These are phyloP conservation scores for Trichoderma aggressivum DNA, from an alignment of 2,329 filamentous ascomycete species.

Conservation along the genomic window DNA sequence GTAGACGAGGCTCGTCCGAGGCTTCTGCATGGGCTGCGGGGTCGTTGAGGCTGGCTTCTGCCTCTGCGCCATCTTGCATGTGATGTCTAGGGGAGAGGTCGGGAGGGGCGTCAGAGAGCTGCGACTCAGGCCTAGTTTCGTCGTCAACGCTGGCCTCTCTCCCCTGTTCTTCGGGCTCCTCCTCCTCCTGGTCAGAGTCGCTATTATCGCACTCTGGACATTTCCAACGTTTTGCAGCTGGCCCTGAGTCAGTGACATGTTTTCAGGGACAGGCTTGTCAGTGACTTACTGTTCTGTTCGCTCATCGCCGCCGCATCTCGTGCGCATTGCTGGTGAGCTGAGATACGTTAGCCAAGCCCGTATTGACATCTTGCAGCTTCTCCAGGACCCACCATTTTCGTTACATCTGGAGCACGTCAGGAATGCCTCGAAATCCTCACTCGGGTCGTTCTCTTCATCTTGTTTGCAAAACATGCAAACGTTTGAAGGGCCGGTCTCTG, in stretches of 20 bases:
- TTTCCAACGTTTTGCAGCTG: conserved; percentile 47
- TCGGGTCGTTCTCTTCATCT: conserved; percentile 78
- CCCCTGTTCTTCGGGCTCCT: conserved; percentile 27
- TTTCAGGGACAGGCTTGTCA: neutral
- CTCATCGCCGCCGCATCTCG: conserved; percentile 55
- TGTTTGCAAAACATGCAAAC: conserved; percentile 72
- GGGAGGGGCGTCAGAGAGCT: conserved; percentile 38
- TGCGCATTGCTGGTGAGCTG: conserved; percentile 90
- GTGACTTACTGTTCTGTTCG: conserved; percentile 31
- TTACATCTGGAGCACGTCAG: conserved; percentile 74
- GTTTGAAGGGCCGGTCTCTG: conserved; percentile 47
- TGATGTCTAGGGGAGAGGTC: conserved; percentile 66
- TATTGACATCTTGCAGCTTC: neutral
- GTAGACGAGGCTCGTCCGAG: conserved; percentile 70
- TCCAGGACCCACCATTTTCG: conserved; percentile 66
- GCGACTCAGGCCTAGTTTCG: conserved; percentile 26
- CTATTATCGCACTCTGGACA: conserved; percentile 47
- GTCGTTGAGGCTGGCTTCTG: conserved; percentile 72
- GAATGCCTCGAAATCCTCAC: conserved; percentile 76
- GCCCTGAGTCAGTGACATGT: conserved; percentile 25
- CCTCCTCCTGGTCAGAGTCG: conserved; percentile 31
- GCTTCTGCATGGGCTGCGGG: conserved; percentile 69
- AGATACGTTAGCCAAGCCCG: conserved; percentile 37
- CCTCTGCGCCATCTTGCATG: conserved; percentile 31
- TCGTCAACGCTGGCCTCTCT: conserved; percentile 24